Evolutionary conservation across 495 filamentous ascomycete genomes (phyloP), one percentile per base, ranked within the genome.

Genomic region (Filosporella fistucella): DNA sequence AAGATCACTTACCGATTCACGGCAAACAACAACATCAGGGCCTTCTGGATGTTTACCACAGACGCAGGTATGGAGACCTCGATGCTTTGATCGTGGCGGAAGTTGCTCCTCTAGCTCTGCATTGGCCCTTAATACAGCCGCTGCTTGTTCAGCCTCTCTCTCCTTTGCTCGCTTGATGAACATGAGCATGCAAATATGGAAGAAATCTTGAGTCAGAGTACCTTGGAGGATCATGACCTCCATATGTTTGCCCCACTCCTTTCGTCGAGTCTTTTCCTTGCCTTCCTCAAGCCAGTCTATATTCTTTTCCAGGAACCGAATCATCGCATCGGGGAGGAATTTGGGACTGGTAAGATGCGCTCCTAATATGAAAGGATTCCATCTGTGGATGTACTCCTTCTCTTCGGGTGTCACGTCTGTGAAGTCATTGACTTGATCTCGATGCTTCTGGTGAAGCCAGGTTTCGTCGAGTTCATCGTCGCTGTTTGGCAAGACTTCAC

Each of bases 401-500:
- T 78, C 75, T 12, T 62, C 62, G 12, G 58, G 59, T 14, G 67
- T 62, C 10, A 77, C 60, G 49, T 77, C 75, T 33, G 61, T 64
- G 42, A 71, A 77, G 45, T 78, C 75, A 9, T 64, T 57, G 23
- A 77, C 68, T 43, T 63, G 68, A 40, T 77, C 71, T 20, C 68
- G 64, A 47, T 76, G 71, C 56, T 77, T 78, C 36, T 70, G 67
- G 5, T 70, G 54, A 9, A 78, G 62, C 75, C 74, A 78, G 25
- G 53, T 53, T 41, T 72, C 69, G 54, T 76, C 69, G 5, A 70
- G 58, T 1, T 57, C 58, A 21, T 63, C 54, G 21, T 60, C 57
- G 33, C 53, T 62, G 18, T 67, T 58, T 16, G 65, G 67, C 8
- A 76, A 55, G 17, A 68, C 60, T 0, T 63, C 60, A 25, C 73